These are phyloP conservation scores for Nigrospora oryzae DNA, from an alignment of 2,329 filamentous ascomycete genomes.

Conservation along the genomic window DNA sequence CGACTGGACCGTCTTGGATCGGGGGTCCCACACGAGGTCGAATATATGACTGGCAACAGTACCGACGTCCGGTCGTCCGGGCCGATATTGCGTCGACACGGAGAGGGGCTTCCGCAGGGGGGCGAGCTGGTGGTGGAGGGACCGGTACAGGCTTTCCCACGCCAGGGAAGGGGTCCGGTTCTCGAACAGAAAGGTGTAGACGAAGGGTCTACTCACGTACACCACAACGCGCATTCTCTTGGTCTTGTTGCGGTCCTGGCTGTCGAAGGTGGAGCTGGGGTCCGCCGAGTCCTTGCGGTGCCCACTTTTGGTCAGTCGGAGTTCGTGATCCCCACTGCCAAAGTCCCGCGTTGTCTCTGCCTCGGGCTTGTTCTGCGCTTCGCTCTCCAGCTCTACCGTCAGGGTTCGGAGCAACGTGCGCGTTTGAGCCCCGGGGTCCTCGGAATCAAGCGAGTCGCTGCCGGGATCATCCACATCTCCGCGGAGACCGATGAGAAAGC, in stretches of 20 bases:
- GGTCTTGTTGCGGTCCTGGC: conserved; percentile 44
- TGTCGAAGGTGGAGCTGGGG: conserved; percentile 23
- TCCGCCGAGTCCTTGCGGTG: conserved; percentile 8
- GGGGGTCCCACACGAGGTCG: conserved; percentile 55
- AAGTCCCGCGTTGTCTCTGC: conserved; percentile 37
- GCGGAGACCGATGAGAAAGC: conserved; percentile 60
- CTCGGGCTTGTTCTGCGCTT: conserved; percentile 29
- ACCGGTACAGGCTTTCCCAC: conserved; percentile 47
- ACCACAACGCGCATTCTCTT: conserved; percentile 60
- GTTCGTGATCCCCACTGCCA: conserved; percentile 25
- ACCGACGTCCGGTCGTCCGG: conserved; percentile 35
- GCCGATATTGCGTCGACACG: conserved; percentile 47
- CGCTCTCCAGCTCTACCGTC: conserved; percentile 52
- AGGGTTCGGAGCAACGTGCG: conserved; percentile 58
- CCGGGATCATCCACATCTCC: conserved; percentile 49
- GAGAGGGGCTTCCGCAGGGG: conserved; percentile 50
- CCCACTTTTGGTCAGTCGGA: conserved; percentile 8
- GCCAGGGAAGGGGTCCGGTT: conserved; percentile 50
- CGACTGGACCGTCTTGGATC: conserved; percentile 47
- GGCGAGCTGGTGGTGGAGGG: conserved; percentile 51
- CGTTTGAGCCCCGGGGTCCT: conserved; percentile 27
- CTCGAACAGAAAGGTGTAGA: conserved; percentile 68
- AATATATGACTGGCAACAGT: conserved; percentile 37
- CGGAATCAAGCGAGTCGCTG: conserved; percentile 21
- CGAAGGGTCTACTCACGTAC: conserved; percentile 67